Evolutionary conservation across 1,284 basidiomycete species (phyloP).

Genomic region (Golubevia sp.): DNA sequence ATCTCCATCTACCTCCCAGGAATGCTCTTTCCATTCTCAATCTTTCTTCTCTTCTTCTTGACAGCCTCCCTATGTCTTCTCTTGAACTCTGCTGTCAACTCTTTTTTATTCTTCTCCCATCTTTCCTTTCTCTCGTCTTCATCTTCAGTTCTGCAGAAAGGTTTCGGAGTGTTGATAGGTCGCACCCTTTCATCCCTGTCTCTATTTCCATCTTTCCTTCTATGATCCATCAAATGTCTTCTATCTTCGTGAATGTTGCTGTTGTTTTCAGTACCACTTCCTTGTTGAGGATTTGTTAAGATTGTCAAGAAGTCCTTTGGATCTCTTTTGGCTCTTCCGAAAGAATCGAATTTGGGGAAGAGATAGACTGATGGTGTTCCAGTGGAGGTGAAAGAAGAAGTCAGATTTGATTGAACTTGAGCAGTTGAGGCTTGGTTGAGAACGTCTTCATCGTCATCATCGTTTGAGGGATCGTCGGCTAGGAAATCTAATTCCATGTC

Average conservation of each 20-base stretch:
- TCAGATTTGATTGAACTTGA: not conserved
- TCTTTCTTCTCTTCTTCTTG: slow-evolving; percentile 25
- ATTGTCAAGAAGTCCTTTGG: no score
- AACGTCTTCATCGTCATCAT: not conserved
- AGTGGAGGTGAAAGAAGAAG: slow-evolving; percentile 1
- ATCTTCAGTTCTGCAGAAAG: slow-evolving; percentile 21
- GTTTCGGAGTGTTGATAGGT: no score
- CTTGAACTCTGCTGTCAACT: slow-evolving; percentile 38
- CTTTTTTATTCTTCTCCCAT: slow-evolving; percentile 26
- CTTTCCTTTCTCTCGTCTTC: slow-evolving; percentile 21
- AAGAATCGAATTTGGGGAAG: slow-evolving; percentile 1
- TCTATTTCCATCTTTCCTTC: not conserved
- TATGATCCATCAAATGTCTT: not conserved
- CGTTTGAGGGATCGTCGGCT: not conserved
- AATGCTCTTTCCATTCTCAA: not conserved
- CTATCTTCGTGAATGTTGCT: slow-evolving; percentile 5
- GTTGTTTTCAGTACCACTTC: slow-evolving; percentile 12
- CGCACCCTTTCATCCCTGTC: not conserved
- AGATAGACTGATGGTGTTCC: slow-evolving; percentile 12
- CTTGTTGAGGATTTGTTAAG: no score
- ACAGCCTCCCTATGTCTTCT: slow-evolving; percentile 46
- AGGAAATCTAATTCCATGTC: slow-evolving; percentile 36
- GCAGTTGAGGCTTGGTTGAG: not conserved
- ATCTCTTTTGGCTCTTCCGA: not conserved
- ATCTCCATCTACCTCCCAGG: no score